Evolutionary conservation across 2,329 filamentous ascomycete species (phyloP), one percentile per base, ranked within the genome.

Genomic region (Ophiosphaerella herpotricha): DNA sequence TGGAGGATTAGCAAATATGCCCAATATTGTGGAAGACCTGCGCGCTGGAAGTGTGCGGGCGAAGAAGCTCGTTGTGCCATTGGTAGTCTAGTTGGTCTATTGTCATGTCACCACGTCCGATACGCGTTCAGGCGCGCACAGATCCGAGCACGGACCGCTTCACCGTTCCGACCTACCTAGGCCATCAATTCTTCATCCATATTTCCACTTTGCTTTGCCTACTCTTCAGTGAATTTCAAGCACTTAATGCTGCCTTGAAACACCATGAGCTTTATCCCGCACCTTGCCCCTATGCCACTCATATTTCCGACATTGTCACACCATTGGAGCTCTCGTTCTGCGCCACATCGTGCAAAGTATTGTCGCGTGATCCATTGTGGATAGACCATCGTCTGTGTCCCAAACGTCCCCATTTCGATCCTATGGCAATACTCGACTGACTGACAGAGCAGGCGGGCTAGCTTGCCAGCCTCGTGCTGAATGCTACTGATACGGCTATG

Each of bases 341-440:
- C 13, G 14, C 43, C 48, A 23, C 9, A 34, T 43, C 35, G 43
- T 7, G 31, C 7, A 34, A 42, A 51, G 39, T 40, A 46, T 13
- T 45, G n/a, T 16, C 42, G 36, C 29, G 46, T 29, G 24, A 51
- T 31, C 32, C 37, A 51, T 29, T 42, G 36, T 23, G 48, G n/a
- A 29, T 46, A 43, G 12, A 44, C 21, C 38, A 42, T 51, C 12
- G 43, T 39, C 21, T 51, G 48, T 33, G 29, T 29, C 4, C 48
- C 48, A 24, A 51, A 35, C 18, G 43, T 46, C 16, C 48, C 48
- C 48, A 51, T 51, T 18, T 51, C 48, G 14, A 46, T 34, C 16
- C 43, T 35, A 31, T 46, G 32, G 37, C 42, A 46, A 31, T 46
- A 51, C 31, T 51, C 48, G 7, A 46, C 24, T 14, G 24, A 42